Evolutionary conservation across 306 rosid species (phyloP), one percentile per base, ranked within the genome.

Genomic region (Quercus wislizeni): DNA sequence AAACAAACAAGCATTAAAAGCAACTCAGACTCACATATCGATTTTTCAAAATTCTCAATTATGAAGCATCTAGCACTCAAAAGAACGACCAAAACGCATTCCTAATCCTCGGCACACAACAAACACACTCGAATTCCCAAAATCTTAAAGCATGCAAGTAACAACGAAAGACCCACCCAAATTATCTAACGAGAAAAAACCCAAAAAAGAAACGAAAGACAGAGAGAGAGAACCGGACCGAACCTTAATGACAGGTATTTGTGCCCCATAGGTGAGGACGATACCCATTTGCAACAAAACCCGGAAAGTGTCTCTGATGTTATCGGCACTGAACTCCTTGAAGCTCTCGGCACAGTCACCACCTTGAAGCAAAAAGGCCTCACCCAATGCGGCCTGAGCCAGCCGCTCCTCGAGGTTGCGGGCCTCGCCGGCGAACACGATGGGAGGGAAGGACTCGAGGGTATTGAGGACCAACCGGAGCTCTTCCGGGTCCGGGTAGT

Each of bases 271-370:
- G 25, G 79, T 82, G 15, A 82, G 73, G 23, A 78, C 79, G 20
- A 85, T 59, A 46, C 83, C 84, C 86, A 82, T 82, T 78, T 85
- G 86, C 64, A 85, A 64, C 76, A 85, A 79, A 49, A 82, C 86
- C 55, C 88, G 79, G 58, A 85, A 82, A 0, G 83, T 82, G 41
- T 79, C 86, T 78, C 84, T 79, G 23, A 79, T 82, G 38, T 85
- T 82, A 31, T 65, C 76, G 35, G 86, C 97, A 82, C 78, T 87
- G 70, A 90, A 92, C 77, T 92, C 97, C 90, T 92, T 90, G 87
- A 92, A 92, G 80, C 95, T 92, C 88, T 92, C 97, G 5, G 97
- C 97, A 25, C 93, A 92, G 49, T 81, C 88, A 41, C 85, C 88
- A 0, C 88, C 88, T 23, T 85, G 88, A 49, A 85, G 88, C 56